Evolutionary conservation across 345 rosid species (phyloP), one percentile per base, ranked within the genome.

Genomic region (Dipteronia sinensis): DNA sequence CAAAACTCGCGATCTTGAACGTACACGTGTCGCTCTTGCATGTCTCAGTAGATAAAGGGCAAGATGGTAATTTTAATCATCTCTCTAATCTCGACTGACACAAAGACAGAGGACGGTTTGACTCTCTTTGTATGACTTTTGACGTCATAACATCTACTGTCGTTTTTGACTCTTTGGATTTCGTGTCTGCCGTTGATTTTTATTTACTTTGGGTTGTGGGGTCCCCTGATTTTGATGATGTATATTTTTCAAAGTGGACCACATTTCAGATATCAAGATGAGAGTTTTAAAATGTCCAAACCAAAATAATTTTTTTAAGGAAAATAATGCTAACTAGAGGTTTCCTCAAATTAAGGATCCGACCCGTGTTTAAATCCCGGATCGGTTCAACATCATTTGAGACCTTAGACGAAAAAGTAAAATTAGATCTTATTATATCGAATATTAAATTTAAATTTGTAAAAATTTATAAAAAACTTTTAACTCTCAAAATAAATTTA

Each of bases 91-190:
- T 56, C 13, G 70, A 19, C 62, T 2, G 12, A 25, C 61, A 46
- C 17, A 2, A 64, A 25, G 29, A 11, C 20, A 25, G 17, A 40
- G n/a, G 55, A 27, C 22, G 49, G 58, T 77, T 80, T 80, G 83
- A 80, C 86, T 80, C 77, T n/a, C 23, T 19, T 31, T 23, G 6
- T 23, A 8, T 19, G 59, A 59, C 76, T 71, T 69, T 67, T 73
- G 74, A 77, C 74, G 73, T 38, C 65, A 75, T 2, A 0, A 16
- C 4, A 10, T 19, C 7, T 49, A 25, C 64, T 11, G 27, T 31
- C 25, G 6, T 53, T 23, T 66, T 63, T 69, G 70, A 77, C 68
- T 22, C 42, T 17, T 58, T 15, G 9, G 11, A 23, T 27, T 75
- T 1, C 12, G 17, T 66, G 27, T 51, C n/a, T 7, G 17, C 72